Evolutionary conservation across 345 rosid genomes (phyloP).

Genomic region (Linum usitatissimum): DNA sequence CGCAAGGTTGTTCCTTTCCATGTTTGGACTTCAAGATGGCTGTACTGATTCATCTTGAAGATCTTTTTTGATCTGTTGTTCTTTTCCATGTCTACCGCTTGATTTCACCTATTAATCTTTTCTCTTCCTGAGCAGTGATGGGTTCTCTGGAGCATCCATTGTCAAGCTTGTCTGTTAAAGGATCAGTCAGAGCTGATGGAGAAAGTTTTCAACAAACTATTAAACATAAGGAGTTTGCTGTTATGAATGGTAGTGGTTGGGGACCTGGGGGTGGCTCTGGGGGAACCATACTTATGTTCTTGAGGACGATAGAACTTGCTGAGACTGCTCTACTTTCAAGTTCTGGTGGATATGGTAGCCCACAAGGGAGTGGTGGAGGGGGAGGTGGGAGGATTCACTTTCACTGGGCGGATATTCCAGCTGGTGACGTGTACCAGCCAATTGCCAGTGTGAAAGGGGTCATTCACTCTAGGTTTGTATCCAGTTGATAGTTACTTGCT

Average conservation of each 20-base stretch:
- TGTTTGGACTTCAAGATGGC: background rate
- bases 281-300: slow-evolving; percentile 75
- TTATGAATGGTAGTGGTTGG: slow-evolving; percentile 21
- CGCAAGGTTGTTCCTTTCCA: background rate
- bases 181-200: slow-evolving; percentile 80
- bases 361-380: slow-evolving; percentile 81
- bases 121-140: slow-evolving; percentile 51
- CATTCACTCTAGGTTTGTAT: slow-evolving; percentile 54
- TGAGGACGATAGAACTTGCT: slow-evolving; percentile 48
- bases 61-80: too few relatives aligned
- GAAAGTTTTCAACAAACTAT: slow-evolving; percentile 39
- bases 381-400: slow-evolving; percentile 99
- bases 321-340: slow-evolving; percentile 70
- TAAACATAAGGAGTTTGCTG: slow-evolving; percentile 17
- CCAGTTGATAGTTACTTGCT: background rate
- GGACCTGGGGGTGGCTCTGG: slow-evolving; percentile 98
- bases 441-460: slow-evolving; percentile 76
- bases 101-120: slow-evolving; percentile 1
- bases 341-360: slow-evolving; percentile 80
- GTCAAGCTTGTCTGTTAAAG: slow-evolving; percentile 65
- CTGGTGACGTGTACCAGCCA: slow-evolving; percentile 98
- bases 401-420: slow-evolving; percentile 95
- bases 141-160: slow-evolving; percentile 93
- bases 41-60: too few relatives aligned
- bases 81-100: background rate